These are phyloP conservation scores for Cryptococcus maquisensis DNA, from an alignment of 1,284 basidiomycete species.

Conservation along the genomic window DNA sequence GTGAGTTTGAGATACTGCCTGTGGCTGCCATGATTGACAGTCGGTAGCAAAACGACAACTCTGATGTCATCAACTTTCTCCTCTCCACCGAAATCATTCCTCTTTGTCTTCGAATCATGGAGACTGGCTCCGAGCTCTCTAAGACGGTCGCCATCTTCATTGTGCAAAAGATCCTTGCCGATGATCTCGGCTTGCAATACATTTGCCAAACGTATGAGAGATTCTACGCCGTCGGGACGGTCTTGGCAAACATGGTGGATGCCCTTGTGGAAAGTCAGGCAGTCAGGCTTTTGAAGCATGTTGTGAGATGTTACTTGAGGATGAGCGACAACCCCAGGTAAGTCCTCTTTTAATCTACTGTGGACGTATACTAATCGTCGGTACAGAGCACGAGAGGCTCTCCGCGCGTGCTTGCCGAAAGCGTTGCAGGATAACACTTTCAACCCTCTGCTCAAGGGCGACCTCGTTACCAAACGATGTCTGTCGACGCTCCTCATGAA, in stretches of 20 bases:
- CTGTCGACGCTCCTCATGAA: constrained; percentile 92
- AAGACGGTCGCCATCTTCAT: constrained; percentile 99
- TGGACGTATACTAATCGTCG: not conserved
- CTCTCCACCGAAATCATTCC: constrained; percentile 99
- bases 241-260: constrained; percentile 97
- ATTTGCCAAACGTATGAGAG: constrained; percentile 99
- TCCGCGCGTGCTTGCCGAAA: constrained; percentile 95
- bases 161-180: constrained; percentile 97
- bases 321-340: constrained; percentile 93
- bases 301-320: constrained; percentile 93
- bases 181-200: constrained; percentile 96
- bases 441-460: constrained; percentile 82
- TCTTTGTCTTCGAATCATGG: constrained; percentile 98
- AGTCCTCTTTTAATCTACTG: constrained; percentile 30
- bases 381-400: constrained; percentile 83
- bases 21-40: not conserved
- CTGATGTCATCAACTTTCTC: constrained; percentile 97
- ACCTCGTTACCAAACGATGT: constrained; percentile 95
- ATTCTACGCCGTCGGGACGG: constrained; percentile 98
- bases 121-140: constrained; percentile 97
- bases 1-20: constrained; percentile 19
- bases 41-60: constrained; percentile 89
- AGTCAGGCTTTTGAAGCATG: constrained; percentile 93
- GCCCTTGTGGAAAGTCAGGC: constrained; percentile 96
- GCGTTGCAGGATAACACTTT: constrained; percentile 94